Evolutionary conservation across 1,284 basidiomycete genomes (phyloP), one percentile per base, ranked within the genome.

Genomic region (Sporisorium iseilematis-ciliati): DNA sequence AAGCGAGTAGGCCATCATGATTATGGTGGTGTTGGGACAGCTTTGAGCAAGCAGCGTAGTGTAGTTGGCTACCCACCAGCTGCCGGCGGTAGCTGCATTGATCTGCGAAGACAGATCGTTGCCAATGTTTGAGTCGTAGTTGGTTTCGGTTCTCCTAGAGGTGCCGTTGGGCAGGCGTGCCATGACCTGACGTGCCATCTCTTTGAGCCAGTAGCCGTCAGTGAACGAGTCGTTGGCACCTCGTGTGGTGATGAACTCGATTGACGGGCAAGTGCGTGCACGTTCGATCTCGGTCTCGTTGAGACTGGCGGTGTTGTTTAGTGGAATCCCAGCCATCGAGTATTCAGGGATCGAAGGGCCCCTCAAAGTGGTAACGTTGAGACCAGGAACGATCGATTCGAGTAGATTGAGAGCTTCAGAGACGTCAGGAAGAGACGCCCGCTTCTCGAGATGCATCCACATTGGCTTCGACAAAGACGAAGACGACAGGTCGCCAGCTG

Each of bases 281-380:
- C 64, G 57, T 14, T 59, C 64, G 41, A 66, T 52, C 38, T 66
- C 68, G 11, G 46, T 35, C 26, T 55, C 45, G 43, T 56, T 71
- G 50, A 69, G 68, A 43, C 64, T 64, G 33, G 62, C 64, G 2
- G 60, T 75, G 41, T 71, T 66, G 57, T 66, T 66, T 29, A 66
- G 12, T 8, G 64, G 52, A 31, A 60, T 66, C 0, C 64, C 64
- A 20, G 21, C 52, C 3, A 66, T 35, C 18, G 57, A 59, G 26
- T 66, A 75, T 40, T 75, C 33, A 42, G 57, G 20, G 60, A 31
- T 14, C 10, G 25, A 35, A 14, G 45, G 21, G 14, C 52, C 53
- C 29, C 29, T 51, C 14, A 53, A 43, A 2, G 52, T 50, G 1
- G 64, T 51, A 42, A 60, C 26, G 26, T 66, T 66, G 46, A 66